Conservation (phyloP, 306 rosid species). For the Boehmeria nivea region DNA sequence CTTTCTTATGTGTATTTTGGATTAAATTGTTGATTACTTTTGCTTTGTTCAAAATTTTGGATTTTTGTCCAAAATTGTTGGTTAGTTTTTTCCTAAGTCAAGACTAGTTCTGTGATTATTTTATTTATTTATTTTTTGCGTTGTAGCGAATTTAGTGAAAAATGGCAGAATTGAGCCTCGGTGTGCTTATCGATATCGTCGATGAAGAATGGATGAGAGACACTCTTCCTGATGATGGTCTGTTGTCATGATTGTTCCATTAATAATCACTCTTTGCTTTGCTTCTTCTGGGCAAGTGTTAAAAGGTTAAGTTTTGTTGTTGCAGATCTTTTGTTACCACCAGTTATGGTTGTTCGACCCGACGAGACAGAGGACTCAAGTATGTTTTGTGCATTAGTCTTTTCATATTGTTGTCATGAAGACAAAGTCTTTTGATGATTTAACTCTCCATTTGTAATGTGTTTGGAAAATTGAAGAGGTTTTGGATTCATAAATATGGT, state of each 20-base stretch:
- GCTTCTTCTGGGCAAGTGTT: background rate
- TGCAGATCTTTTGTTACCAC: conserved; percentile 76
- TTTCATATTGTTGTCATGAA: no score
- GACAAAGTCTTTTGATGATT: no score
- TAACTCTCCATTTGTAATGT: no score
- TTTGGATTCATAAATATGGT: no score
- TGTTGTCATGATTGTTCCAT: background rate
- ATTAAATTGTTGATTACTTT: no score
- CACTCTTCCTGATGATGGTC: conserved; percentile 82
- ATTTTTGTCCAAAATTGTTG: no score
- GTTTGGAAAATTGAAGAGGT: no score
- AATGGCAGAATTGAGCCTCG: conserved; percentile 66
- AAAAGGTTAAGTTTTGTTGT: conserved; percentile 7
- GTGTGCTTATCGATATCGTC: conserved; percentile 64
- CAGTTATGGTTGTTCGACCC: conserved; percentile 58
- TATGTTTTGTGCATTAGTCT: conserved; percentile 26
- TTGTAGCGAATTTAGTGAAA: background rate
- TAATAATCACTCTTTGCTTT: background rate
- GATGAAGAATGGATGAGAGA: conserved; percentile 94
- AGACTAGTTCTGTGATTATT: no score
- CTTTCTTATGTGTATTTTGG: no score
- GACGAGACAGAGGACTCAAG: conserved; percentile 78
- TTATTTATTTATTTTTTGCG: no score
- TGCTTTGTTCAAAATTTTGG: no score
- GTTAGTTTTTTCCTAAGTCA: no score